phyloP scores from a whole-genome alignment of 257 asterid species.

The Nicotiana obtusifolia region DNA sequence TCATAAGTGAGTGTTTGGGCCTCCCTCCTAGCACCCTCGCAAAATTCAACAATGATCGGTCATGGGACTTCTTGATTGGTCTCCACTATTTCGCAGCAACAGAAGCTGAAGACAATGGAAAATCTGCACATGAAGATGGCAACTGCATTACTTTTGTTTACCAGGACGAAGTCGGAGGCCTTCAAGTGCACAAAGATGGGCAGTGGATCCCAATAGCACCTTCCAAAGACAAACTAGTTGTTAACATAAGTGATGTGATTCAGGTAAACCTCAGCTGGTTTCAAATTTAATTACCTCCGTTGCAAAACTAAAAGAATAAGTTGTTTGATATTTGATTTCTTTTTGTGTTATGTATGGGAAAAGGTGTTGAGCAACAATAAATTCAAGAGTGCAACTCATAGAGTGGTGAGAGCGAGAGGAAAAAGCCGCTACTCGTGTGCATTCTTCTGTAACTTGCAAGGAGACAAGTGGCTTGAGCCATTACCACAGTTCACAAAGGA shows the following conservation, averaged over 20 bases:
- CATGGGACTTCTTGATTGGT: conserved; percentile 48
- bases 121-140: conserved; percentile 41
- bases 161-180: conserved; percentile 55
- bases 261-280: conserved; percentile 17
- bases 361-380: conserved; percentile 42
- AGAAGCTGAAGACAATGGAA: conserved; percentile 31
- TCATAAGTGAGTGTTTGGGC: conserved; percentile 48
- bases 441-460: conserved; percentile 34
- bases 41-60: conserved; percentile 37
- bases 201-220: conserved; percentile 40
- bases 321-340: neutral
- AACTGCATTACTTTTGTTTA: conserved; percentile 33
- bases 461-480: conserved; percentile 51
- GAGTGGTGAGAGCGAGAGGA: conserved; percentile 32
- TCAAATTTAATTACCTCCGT: too few species aligned
- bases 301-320: neutral
- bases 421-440: conserved; percentile 28
- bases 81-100: conserved; percentile 37
- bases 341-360: neutral
- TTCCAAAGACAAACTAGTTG: conserved; percentile 28
- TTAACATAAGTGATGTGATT: conserved; percentile 36
- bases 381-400: conserved; percentile 49
- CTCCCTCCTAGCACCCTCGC: conserved; percentile 37
- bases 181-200: conserved; percentile 35
- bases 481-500: conserved; percentile 33